Base-by-base conservation (phyloP, 345 rosid species). In the Adansonia digitata region DNA sequence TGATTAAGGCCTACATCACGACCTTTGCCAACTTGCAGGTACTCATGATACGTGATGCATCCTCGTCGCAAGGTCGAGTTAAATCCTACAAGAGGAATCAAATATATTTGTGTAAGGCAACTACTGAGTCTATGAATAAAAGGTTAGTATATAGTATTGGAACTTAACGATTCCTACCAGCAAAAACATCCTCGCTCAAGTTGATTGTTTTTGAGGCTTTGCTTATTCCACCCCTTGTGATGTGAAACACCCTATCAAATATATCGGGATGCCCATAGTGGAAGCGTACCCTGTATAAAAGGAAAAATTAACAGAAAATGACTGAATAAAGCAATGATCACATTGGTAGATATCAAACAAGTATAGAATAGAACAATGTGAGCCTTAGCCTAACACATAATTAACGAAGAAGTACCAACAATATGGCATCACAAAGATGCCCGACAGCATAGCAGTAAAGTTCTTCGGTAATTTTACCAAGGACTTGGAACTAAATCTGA, bases 221-320 rank as follows among this genome's bases (percentile, higher is more conserved):
- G 90, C 98, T 92, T 81, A 94, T 85, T 73, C 98, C 98, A 59
- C 98, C 98, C 83, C 98, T 94, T 48, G 98, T 91, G 74, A 94
- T 88, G 84, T 94, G 98, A 79, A 94, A 94, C 75, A 92, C 57
- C 84, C 97, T 86, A 81, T 94, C 95, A 67, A 92, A 94, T 74
- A 94, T 89, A 88, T 94, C 98, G 15, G 98, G 97, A 81, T 94
- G 98, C 24, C 98, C 98, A 51, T 94, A 94, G 83, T 94, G 98
- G 86, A 92, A 94, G 57, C 98, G 88, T 57, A 94, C 97, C 85
- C 98, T 94, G 77, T 66, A 69, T 34, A 82, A 48, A 72, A 76
- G 53, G 49, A 34, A 64, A 73, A 75, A 60, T 5, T 20, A 71
- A 74, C 2, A 29, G 11, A 29, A 43, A 31, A n/a, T 75, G 8